Percentiles rank a stretch among this genome's conserved stretches.
phyloP scores from a whole-genome alignment of 257 asterid species.

The Ligustrum vulgare region DNA sequence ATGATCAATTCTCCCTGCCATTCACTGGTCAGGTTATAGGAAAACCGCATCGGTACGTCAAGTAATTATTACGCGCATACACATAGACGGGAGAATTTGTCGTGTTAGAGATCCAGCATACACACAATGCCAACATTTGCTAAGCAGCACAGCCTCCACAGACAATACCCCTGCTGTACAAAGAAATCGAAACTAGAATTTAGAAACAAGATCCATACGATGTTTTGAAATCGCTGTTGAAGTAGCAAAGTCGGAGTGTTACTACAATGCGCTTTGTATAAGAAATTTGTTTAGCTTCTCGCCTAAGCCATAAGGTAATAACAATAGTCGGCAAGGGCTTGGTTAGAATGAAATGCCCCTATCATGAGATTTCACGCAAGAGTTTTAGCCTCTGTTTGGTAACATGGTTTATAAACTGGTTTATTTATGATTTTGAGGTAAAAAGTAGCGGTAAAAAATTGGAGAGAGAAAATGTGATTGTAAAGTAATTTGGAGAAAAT shows the following conservation, averaged over 20 bases:
- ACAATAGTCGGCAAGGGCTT: background rate
- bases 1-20: conserved; percentile 49
- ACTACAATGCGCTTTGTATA: background rate
- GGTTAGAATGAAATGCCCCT: background rate
- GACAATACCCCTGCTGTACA: conserved; percentile 57
- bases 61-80: background rate
- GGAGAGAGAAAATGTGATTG: too few relatives aligned
- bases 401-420: too few relatives aligned
- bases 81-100: conserved; percentile 8
- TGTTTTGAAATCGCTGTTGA: background rate
- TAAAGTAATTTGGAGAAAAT: too few relatives aligned
- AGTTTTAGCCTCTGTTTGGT: background rate
- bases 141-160: conserved; percentile 80
- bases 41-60: conserved; percentile 1
- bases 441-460: too few relatives aligned
- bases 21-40: conserved; percentile 12
- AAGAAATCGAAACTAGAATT: background rate
- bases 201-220: background rate
- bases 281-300: background rate
- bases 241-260: background rate
- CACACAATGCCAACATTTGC: conserved; percentile 8
- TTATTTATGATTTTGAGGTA: too few relatives aligned
- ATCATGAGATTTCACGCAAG: background rate
- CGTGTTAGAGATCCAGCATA: conserved; percentile 15
- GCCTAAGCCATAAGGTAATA: background rate